These are phyloP conservation scores for Cladosporium sp. DNA, from an alignment of 2,329 filamentous ascomycete genomes.

Conservation along the genomic window DNA sequence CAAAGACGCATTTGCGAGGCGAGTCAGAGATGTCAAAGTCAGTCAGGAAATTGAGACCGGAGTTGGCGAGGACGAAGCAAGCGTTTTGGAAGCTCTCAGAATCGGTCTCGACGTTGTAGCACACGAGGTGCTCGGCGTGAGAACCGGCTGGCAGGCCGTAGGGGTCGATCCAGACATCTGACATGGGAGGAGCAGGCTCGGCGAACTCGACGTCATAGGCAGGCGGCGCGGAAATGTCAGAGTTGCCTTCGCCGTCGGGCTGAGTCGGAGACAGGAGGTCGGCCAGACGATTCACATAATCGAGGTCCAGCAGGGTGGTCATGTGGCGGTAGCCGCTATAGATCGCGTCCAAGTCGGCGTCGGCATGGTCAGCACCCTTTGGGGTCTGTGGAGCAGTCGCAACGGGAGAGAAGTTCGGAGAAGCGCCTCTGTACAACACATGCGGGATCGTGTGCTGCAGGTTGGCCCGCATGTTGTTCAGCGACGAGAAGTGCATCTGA, in stretches of 20 bases:
- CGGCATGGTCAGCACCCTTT: neutral
- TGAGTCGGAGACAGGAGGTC: neutral
- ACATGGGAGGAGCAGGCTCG: neutral
- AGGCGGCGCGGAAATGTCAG: neutral
- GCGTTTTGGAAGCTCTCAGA: neutral
- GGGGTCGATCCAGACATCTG: neutral
- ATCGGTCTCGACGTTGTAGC: neutral
- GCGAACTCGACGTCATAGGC: neutral
- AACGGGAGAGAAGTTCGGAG: neutral
- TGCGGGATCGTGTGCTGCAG: neutral
- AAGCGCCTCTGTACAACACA: neutral
- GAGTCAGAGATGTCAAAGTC: neutral
- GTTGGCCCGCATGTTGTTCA: neutral
- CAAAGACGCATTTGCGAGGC: neutral
- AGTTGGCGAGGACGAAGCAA: neutral
- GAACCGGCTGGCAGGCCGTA: neutral
- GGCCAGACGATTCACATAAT: neutral
- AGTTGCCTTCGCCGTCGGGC: neutral
- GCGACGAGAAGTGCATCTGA: neutral
- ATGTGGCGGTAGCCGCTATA: neutral
- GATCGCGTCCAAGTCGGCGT: neutral
- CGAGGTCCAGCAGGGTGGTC: neutral
- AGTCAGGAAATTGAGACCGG: neutral
- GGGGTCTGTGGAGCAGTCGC: neutral
- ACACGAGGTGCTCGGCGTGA: neutral